These are phyloP conservation scores for Scedosporium dehoogii DNA, from an alignment of 2,329 filamentous ascomycete genomes.

Conservation along the genomic window DNA sequence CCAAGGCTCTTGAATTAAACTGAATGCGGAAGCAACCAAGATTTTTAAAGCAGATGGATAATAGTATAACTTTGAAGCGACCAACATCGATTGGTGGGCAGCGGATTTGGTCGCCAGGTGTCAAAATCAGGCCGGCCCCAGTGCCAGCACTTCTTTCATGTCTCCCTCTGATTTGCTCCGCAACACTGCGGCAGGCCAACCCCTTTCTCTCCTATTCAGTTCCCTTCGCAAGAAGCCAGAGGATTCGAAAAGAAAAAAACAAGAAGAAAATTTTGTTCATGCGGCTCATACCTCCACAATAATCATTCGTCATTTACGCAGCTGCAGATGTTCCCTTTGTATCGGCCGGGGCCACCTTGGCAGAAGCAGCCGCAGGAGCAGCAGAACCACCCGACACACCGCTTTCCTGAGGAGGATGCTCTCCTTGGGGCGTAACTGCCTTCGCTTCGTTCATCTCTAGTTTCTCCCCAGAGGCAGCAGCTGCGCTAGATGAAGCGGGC, in stretches of 20 bases:
- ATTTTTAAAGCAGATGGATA: not conserved
- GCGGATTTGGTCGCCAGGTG: not conserved
- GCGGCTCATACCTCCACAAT: not conserved
- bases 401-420: constrained; percentile 6
- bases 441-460: constrained; percentile 13
- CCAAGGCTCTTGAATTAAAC: not conserved
- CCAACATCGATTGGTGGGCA: no score
- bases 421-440: constrained; percentile 1
- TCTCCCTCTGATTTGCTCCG: not conserved
- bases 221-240: not conserved
- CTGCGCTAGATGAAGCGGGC: not conserved
- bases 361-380: constrained; percentile 10
- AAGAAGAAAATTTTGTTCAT: not conserved
- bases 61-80: not conserved
- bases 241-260: not conserved
- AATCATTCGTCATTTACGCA: constrained; percentile 7
- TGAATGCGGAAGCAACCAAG: not conserved
- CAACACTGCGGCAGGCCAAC: not conserved
- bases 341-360: constrained; percentile 11
- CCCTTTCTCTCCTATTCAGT: not conserved
- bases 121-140: not conserved
- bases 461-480: constrained; percentile 17
- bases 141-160: not conserved
- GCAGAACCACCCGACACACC: constrained; percentile 6
- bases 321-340: constrained; percentile 1